Percentiles rank a stretch among this genome's conserved stretches.
Conservation (phyloP, 176 grass and related monocot species). For the Carex scoparia region DNA sequence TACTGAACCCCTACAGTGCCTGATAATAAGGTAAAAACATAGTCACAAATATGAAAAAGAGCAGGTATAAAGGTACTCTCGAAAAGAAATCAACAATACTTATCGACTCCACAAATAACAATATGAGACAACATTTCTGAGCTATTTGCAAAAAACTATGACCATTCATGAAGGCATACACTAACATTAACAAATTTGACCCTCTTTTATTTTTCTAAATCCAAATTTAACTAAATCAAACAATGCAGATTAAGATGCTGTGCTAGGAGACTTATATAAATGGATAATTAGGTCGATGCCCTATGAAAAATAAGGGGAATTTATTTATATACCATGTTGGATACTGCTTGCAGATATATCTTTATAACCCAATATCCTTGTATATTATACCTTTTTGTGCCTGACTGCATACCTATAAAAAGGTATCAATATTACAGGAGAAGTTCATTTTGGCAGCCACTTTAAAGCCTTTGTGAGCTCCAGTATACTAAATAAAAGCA, state of each 20-base stretch:
- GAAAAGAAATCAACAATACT: neutral
- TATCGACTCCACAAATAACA: neutral
- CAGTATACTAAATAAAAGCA: neutral
- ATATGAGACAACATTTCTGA: neutral
- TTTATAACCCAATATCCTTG: neutral
- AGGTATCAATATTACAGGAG: neutral
- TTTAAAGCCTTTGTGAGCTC: neutral
- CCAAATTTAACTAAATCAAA: constrained; percentile 1
- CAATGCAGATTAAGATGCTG: neutral
- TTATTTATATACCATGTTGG: neutral
- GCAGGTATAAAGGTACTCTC: neutral
- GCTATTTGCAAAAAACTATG: neutral
- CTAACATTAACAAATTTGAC: neutral
- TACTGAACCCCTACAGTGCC: constrained; percentile 64
- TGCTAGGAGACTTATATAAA: neutral
- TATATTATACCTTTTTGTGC: neutral
- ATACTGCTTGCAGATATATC: neutral
- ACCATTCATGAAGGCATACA: neutral
- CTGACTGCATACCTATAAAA: neutral
- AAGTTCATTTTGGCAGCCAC: neutral
- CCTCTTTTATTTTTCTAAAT: constrained; percentile 3
- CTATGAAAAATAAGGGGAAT: neutral
- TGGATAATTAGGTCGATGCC: no score
- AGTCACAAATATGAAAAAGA: neutral
- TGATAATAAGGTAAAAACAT: constrained; percentile 35